phyloP scores from a whole-genome alignment of 768 basidiomycete species.

The Termitomyces eurrhizus region DNA sequence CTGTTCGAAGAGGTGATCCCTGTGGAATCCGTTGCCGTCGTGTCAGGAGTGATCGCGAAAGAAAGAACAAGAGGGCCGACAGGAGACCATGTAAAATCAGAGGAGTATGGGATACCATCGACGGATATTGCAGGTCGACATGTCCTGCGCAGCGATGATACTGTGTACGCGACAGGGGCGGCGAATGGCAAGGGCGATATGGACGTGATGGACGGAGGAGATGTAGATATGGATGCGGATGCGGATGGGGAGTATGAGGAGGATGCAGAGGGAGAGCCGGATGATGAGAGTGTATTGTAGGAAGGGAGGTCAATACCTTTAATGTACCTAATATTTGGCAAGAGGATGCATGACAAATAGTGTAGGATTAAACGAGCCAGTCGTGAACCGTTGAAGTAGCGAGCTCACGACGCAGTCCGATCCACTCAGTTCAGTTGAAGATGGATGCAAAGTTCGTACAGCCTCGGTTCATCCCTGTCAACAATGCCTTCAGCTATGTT shows the following conservation, averaged over 20 bases:
- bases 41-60: neutral
- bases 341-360: conserved; percentile 21
- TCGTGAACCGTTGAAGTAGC: conserved; percentile 20
- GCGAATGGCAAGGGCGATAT: conserved; percentile 4
- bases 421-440: conserved; percentile 29
- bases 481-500: conserved; percentile 21
- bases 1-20: conserved; percentile 8
- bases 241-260: conserved; percentile 40
- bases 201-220: conserved; percentile 5
- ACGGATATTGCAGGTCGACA: neutral
- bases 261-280: conserved; percentile 38
- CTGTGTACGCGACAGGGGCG: conserved; percentile 31
- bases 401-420: conserved; percentile 16
- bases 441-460: conserved; percentile 42
- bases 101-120: conserved; percentile 24
- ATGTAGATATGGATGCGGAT: conserved; percentile 28
- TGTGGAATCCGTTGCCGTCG: neutral
- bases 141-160: neutral
- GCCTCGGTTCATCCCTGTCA: conserved; percentile 19
- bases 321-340: conserved; percentile 21
- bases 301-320: conserved; percentile 11
- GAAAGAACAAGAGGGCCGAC: conserved; percentile 12
- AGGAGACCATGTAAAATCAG: conserved; percentile 41
- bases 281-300: conserved; percentile 28
- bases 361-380: conserved; percentile 26